Base-by-base conservation (phyloP, 2,329 filamentous ascomycete species). In the Penicillium sp. region DNA sequence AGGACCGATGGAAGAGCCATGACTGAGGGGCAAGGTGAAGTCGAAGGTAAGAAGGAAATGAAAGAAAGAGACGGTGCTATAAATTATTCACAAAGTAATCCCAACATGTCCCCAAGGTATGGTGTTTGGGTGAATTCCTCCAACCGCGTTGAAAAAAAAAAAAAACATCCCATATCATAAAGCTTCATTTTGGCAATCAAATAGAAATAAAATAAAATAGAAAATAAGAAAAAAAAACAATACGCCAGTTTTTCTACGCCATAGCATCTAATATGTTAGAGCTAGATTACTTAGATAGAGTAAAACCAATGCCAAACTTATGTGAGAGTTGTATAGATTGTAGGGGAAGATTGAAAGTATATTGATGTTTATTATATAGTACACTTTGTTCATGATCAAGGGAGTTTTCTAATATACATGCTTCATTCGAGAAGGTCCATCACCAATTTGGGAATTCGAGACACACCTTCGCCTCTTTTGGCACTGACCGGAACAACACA, bases 401-500 rank as follows among this genome's bases (percentile, higher is more conserved):
- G 27, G 31, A 53, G 45, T 25, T 50, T 56, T 46, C 40, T 56
- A 62, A 42, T 60, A 54, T 64, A 64, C 56, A 64, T 17, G 25
- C 27, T 35, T 69, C 59, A 70, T 46, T 78, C 75, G 58, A 80
- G 60, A 50, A 79, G 69, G 41, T 75, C 73, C 59, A 78, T 74
- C 35, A 78, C 73, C 40, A 76, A 68, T 40, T 72, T 71, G 3
- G 77, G 75, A 51, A 80, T 77, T 19, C 71, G 70, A 56, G 91
- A 86, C 9, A 96, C 87, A 3, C 93, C 93, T 72, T 97, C 87
- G 6, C 89, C 90, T 57, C 88, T 85, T 61, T 97, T 95, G 48
- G 93, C 94, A 72, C 93, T 96, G 48, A 97, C 87, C 0, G 94
- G 94, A 59, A 97, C 86, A 21, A 85, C 89, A 23, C 84, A 80